Evolutionary conservation across 2,329 filamentous ascomycete species (phyloP).

Genomic region (Botrytis pseudocinerea): DNA sequence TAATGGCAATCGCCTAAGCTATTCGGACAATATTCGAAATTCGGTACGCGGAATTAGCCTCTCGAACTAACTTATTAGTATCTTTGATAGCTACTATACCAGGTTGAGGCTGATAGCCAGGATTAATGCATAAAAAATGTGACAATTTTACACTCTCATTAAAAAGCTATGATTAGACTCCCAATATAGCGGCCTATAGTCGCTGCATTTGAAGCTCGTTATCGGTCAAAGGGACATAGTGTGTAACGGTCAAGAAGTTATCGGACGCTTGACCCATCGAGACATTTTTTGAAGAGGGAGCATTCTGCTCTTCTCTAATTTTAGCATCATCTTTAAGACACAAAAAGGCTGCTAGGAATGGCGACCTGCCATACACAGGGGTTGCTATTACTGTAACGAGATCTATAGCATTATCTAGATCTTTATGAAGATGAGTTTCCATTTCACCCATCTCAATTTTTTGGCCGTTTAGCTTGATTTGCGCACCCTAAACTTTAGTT

Average conservation of each 20-base stretch:
- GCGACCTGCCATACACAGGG: background rate
- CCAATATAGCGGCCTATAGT: constrained; percentile 24
- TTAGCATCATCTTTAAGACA: background rate
- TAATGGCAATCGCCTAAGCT: constrained; percentile 46
- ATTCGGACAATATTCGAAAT: constrained; percentile 31
- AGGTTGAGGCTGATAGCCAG: constrained; percentile 1
- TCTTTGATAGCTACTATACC: background rate
- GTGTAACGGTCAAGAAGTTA: background rate
- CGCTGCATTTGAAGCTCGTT: constrained; percentile 25
- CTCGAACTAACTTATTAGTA: background rate
- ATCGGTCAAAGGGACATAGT: background rate
- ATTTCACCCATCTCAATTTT: constrained; percentile 65
- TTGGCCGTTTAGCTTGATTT: constrained; percentile 65
- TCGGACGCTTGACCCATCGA: background rate
- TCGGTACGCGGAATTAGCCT: constrained; percentile 25
- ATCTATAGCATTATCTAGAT: constrained; percentile 6
- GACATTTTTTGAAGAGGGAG: background rate
- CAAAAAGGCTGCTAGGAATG: constrained; percentile 13
- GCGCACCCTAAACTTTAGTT: constrained; percentile 36
- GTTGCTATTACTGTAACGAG: constrained; percentile 1
- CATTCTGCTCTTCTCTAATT: background rate
- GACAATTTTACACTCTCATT: constrained; percentile 47
- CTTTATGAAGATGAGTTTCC: constrained; percentile 33
- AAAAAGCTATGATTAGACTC: constrained; percentile 42
- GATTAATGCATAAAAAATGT: constrained; percentile 44